phyloP scores from a whole-genome alignment of 2,329 filamentous ascomycete species.

The Dryadomyces sulphureus region DNA sequence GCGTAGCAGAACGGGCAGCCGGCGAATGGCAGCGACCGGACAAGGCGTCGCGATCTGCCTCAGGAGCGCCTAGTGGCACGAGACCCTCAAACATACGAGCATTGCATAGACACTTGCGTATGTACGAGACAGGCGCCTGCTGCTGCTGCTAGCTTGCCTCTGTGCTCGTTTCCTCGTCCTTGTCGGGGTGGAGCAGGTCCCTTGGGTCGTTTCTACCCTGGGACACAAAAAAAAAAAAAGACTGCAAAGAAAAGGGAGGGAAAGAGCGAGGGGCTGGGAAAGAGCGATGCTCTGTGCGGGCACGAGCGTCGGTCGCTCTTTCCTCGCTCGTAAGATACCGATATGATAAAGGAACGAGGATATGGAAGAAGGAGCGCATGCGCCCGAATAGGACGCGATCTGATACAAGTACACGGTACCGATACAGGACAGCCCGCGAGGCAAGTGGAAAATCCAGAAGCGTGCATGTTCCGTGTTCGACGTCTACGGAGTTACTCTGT shows the following conservation, averaged over 20 bases:
- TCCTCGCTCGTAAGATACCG: not conserved
- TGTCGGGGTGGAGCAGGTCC: not conserved
- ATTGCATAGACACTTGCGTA: too few relatives aligned
- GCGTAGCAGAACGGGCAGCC: not conserved
- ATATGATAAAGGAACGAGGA: not conserved
- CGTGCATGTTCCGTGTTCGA: too few relatives aligned
- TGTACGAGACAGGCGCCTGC: too few relatives aligned
- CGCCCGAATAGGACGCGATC: too few relatives aligned
- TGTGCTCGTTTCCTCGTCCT: not conserved
- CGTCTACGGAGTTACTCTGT: too few relatives aligned
- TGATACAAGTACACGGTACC: too few relatives aligned
- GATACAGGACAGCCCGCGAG: too few relatives aligned
- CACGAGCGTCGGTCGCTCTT: not conserved
- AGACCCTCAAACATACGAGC: not conserved
- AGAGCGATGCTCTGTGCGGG: not conserved
- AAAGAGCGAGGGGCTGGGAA: not conserved
- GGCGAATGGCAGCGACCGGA: too few relatives aligned
- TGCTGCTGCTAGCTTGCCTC: not conserved
- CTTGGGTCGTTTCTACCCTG: not conserved
- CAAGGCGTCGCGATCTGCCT: too few relatives aligned
- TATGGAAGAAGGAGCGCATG: not conserved
- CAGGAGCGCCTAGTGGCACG: not conserved
- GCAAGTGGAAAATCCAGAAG: too few relatives aligned
- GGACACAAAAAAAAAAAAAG: not conserved
- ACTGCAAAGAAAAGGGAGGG: not conserved